Evolutionary conservation across 1,139 yeast species (phyloP), one percentile per base, ranked within the genome.

Genomic region (Pichia sp.): DNA sequence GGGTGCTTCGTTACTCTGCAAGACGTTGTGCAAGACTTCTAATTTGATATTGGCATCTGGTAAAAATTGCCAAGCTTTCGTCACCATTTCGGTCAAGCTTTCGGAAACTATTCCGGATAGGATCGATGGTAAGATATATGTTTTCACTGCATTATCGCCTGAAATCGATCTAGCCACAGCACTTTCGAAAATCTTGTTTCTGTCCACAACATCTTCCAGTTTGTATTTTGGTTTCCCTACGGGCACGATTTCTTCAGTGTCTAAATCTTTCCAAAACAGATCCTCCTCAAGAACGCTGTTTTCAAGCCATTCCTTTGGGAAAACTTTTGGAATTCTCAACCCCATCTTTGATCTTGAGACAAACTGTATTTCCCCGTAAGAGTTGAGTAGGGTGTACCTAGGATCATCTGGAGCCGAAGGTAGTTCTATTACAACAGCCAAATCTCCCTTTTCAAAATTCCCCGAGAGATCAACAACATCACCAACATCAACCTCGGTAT

Each of bases 351-450:
- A 66, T 56, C 75, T 76, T 12, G 78, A 71, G 1, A 78, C 77
- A 69, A 77, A 83, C 1, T 73, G 63, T 6, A 86, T 69, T 49
- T 76, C 80, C 4, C 93, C 93, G 56, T 77, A 77, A 45, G 76
- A 73, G 56, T 79, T 78, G 50, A 83, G 72, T 57, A 82, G 76
- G 0, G 87, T 78, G 61, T 80, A 85, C 38, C 81, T 67, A 20
- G 80, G 77, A 58, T 78, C 81, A 36, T 67, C 68, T 1, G 70
- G 62, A 6, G 68, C 61, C 3, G 61, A 55, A 0, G 83, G 83
- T n/a, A 77, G 63, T 45, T 72, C 73, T 1, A 74, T 73, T 48
- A 79, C 70, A 54, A 78, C 78, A 4, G 75, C 72, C 20, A 79
- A 61, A 48, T 72, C 73, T 8, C 71, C 66, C 17, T 68, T 67